Base-by-base conservation (phyloP, 2,329 filamentous ascomycete species). In the Seiridium unicorne region DNA sequence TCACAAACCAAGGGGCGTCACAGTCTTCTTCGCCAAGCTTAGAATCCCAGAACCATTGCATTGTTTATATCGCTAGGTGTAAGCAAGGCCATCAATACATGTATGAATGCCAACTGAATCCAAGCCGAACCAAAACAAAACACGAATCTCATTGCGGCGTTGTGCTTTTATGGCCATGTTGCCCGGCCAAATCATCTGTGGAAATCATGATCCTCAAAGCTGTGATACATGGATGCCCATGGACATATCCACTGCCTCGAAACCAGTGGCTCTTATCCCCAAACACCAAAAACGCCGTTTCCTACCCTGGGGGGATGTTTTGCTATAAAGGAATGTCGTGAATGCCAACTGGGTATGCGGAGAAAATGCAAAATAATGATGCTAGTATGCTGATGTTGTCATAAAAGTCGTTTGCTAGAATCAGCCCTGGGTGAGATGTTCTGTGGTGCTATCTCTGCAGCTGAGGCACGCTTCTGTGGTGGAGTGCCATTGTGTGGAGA, bases 361-460 rank as follows among this genome's bases (percentile, higher is more conserved):
- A 48, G 18, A 26, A 35, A 54, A 53, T 59, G 48, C 48, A 51
- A 48, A 55, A 51, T 44, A 53, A 58, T 31, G 46, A 60, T 59
- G 51, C 18, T 53, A 9, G 10, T 47, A 48, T 60, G 51, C 44
- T 49, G n/a, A 38, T 49, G 8, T n/a, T 42, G 44, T 47, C 44
- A 42, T 57, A 13, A 57, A 35, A 35, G 54, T 57, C 42, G 34
- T 57, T 31, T 42, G n/a, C 7, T 40, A 35, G 10, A 11, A 34
- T 31, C 18, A 5, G 8, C 2, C 34, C 18, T 34, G 5, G 5
- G 32, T 51, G 49, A 13, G 26, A 51, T 51, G 49, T 31, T 6
- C 49, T 51, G 26, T 36, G 5, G 31, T 31, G 49, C 49, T 35
- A 48, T 48, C 26, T 48, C 11, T 31, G 8, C 34, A 13, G 49